These are phyloP conservation scores for Niveomyces coronatus DNA, from an alignment of 2,329 filamentous ascomycete genomes.

Conservation along the genomic window DNA sequence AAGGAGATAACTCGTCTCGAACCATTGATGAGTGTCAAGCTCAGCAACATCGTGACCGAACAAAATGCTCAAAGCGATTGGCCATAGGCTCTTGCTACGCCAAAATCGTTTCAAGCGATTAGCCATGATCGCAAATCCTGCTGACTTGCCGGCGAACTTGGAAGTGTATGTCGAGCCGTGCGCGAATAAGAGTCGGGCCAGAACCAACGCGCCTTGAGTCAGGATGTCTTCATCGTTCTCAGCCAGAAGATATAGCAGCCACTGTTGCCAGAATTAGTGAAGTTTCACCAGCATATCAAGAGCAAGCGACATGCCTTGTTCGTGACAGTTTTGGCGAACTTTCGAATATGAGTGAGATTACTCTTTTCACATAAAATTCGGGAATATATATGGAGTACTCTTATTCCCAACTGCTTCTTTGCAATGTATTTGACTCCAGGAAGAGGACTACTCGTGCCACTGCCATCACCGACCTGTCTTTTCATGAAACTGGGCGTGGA, in stretches of 20 bases:
- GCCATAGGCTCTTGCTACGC: slow-evolving; percentile 77
- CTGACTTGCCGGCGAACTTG: slow-evolving; percentile 75
- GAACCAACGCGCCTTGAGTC: slow-evolving; percentile 67
- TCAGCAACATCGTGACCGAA: slow-evolving; percentile 74
- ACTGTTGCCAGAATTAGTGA: slow-evolving; percentile 38
- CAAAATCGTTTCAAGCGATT: slow-evolving; percentile 78
- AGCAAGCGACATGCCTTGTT: slow-evolving; percentile 59
- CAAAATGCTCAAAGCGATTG: slow-evolving; percentile 76
- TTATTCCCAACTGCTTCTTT: slow-evolving; percentile 62
- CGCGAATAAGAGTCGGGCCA: slow-evolving; percentile 72
- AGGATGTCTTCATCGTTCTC: slow-evolving; percentile 80
- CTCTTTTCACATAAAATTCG: slow-evolving; percentile 65
- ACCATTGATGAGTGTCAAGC: slow-evolving; percentile 60
- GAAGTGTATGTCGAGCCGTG: slow-evolving; percentile 73
- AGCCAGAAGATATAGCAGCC: slow-evolving; percentile 82
- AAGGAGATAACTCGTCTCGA: slow-evolving; percentile 65
- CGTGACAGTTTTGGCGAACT: slow-evolving; percentile 88
- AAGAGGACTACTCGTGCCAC: slow-evolving; percentile 19
- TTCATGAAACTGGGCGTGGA: slow-evolving; percentile 30
- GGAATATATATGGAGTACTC: slow-evolving; percentile 67
- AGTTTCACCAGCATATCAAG: neutral
- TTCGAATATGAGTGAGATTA: slow-evolving; percentile 60
- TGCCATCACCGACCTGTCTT: slow-evolving; percentile 27
- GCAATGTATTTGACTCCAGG: slow-evolving; percentile 33
- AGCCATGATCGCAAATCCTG: slow-evolving; percentile 80